Percentiles rank a stretch among this genome's conserved stretches.
Conservation (phyloP, 306 rosid species). For the Cucurbita ficifolia region DNA sequence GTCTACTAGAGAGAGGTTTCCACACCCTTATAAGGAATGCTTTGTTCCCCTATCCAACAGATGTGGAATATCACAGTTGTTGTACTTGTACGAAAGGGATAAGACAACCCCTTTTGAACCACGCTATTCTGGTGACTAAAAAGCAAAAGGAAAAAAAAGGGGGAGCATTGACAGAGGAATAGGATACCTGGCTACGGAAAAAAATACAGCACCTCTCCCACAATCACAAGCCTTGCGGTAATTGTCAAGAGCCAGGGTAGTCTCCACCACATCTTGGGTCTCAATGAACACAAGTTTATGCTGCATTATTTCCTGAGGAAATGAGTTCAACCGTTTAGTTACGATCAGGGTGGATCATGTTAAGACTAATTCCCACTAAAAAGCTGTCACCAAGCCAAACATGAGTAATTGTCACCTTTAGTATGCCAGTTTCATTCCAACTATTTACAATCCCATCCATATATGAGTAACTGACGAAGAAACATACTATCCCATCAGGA, state of each 20-base stretch:
- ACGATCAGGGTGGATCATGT: neutral
- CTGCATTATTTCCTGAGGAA: constrained; percentile 84
- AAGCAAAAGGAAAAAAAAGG: neutral
- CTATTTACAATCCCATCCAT: constrained; percentile 89
- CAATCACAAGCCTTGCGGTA: constrained; percentile 95
- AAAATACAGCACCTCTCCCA: constrained; percentile 95
- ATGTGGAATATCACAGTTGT: no score
- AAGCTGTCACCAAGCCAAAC: constrained; percentile 3
- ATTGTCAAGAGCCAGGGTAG: constrained; percentile 91
- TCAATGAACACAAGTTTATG: constrained; percentile 89
- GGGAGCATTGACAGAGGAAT: neutral
- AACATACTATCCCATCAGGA: constrained; percentile 89
- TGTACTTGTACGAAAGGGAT: neutral
- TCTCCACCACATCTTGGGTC: constrained; percentile 92
- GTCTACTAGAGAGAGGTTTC: no score
- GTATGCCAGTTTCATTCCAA: constrained; percentile 90
- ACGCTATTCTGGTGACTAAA: neutral
- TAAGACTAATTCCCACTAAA: neutral
- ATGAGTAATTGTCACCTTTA: constrained; percentile 36
- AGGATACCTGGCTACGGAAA: constrained; percentile 82
- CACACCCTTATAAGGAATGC: no score
- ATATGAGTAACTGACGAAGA: constrained; percentile 88
- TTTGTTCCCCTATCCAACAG: no score
- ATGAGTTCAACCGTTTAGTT: neutral
- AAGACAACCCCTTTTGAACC: neutral